These are phyloP conservation scores for Linnemannia elongata DNA, from an alignment of 192 early-diverging fungal genomes.

Conservation along the genomic window DNA sequence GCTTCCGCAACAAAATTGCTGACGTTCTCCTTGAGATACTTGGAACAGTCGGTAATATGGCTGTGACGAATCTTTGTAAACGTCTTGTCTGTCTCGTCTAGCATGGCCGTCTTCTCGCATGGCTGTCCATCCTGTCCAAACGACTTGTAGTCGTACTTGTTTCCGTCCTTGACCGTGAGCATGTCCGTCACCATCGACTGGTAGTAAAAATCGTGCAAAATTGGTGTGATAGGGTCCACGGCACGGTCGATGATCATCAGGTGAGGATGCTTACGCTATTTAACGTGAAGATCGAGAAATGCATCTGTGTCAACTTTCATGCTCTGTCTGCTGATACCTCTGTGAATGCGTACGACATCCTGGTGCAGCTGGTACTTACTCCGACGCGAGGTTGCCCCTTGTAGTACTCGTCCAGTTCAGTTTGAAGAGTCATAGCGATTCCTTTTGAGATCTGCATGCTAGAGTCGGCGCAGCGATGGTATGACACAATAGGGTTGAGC, in stretches of 20 bases:
- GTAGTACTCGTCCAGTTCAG: slow-evolving; percentile 87
- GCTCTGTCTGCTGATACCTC: background rate
- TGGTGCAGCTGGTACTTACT: slow-evolving; percentile 35
- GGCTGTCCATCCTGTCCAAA: slow-evolving; percentile 64
- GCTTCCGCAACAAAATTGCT: slow-evolving; percentile 75
- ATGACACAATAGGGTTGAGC: slow-evolving; percentile 94
- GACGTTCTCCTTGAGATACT: slow-evolving; percentile 78
- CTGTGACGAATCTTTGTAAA: slow-evolving; percentile 84
- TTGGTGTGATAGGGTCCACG: slow-evolving; percentile 90
- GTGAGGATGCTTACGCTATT: slow-evolving; percentile 55
- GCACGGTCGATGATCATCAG: slow-evolving; percentile 93
- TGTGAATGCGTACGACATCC: too few relatives aligned
- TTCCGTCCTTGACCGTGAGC: slow-evolving; percentile 73
- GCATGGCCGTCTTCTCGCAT: slow-evolving; percentile 60
- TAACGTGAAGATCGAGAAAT: background rate
- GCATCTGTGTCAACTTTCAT: background rate
- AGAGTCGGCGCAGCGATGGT: slow-evolving; percentile 82
- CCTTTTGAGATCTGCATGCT: slow-evolving; percentile 74
- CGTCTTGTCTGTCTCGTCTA: slow-evolving; percentile 86
- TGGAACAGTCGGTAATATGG: slow-evolving; percentile 86
- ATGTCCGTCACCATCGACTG: slow-evolving; percentile 97
- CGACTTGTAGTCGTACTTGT: slow-evolving; percentile 73
- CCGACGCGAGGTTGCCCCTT: slow-evolving; percentile 76
- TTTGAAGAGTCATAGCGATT: slow-evolving; percentile 87
- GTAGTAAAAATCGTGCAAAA: slow-evolving; percentile 98